Evolutionary conservation across 2,329 filamentous ascomycete genomes (phyloP).

Genomic region (Exophiala sideris): DNA sequence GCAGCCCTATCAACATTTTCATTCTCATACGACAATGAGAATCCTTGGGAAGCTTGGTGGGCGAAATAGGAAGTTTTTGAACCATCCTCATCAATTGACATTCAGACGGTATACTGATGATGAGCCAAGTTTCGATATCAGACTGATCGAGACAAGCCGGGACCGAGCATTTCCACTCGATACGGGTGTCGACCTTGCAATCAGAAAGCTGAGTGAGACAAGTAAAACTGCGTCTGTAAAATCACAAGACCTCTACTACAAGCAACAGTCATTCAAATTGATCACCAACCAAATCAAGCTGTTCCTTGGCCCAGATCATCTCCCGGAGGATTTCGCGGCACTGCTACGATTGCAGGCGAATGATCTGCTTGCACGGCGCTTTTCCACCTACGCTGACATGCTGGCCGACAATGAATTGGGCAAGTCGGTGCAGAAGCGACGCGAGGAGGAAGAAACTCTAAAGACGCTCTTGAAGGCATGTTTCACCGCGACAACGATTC

Average conservation of each 20-base stretch:
- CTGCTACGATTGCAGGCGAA: conserved; percentile 85
- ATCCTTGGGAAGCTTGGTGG: conserved; percentile 96
- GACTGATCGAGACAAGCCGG: conserved; percentile 82
- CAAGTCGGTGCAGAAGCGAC: conserved; percentile 81
- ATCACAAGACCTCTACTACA: conserved; percentile 78
- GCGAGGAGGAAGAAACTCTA: conserved; percentile 74
- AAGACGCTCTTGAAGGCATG: conserved; percentile 86
- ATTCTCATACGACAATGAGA: conserved; percentile 94
- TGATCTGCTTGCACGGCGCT: conserved; percentile 71
- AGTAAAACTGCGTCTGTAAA: conserved; percentile 62
- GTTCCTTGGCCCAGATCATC: conserved; percentile 77
- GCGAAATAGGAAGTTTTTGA: conserved; percentile 92
- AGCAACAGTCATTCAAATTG: conserved; percentile 84
- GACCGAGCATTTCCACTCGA: conserved; percentile 84
- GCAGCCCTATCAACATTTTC: conserved; percentile 93
- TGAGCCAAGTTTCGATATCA: conserved; percentile 78
- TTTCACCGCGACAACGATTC: conserved; percentile 78
- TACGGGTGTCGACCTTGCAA: conserved; percentile 82
- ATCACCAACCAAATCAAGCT: conserved; percentile 88
- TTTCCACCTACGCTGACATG: conserved; percentile 62
- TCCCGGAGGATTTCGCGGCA: conserved; percentile 85
- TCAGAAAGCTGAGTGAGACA: conserved; percentile 79
- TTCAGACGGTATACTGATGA: conserved; percentile 88
- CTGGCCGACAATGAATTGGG: conserved; percentile 75
- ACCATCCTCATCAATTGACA: conserved; percentile 75